Conservation (phyloP, 768 basidiomycete genomes). For the Mycena galericulata region DNA sequence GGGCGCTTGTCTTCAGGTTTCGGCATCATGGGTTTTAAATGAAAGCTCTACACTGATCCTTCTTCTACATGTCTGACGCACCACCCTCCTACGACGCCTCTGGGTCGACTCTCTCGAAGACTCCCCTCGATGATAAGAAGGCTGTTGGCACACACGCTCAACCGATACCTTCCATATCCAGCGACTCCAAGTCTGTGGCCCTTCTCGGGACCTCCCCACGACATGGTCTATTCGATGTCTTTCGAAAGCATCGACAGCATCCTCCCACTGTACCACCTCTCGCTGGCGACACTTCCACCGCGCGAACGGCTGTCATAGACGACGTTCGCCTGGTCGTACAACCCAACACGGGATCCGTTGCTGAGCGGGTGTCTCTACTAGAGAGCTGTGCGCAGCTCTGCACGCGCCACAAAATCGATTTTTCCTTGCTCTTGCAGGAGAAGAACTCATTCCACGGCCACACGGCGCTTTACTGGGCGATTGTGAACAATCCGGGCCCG, state of each 20-base stretch:
- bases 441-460: not conserved
- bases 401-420: constrained; percentile 5
- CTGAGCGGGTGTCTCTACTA: constrained; percentile 7
- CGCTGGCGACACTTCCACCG: not conserved
- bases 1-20: too few species aligned
- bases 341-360: not conserved
- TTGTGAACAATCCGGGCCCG: constrained; percentile 15
- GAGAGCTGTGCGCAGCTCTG: constrained; percentile 13
- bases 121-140: too few species aligned
- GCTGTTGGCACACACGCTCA: too few species aligned
- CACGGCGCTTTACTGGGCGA: constrained; percentile 21
- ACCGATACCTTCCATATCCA: too few species aligned
- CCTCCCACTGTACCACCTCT: not conserved
- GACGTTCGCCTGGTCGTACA: not conserved
- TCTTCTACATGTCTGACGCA: too few species aligned
- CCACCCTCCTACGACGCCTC: too few species aligned
- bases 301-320: not conserved
- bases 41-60: too few species aligned
- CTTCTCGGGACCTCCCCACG: too few species aligned
- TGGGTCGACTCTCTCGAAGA: too few species aligned
- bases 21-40: too few species aligned
- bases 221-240: not conserved
- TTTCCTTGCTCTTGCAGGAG: constrained; percentile 13
- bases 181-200: too few species aligned
- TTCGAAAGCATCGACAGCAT: constrained; percentile 5